phyloP scores from a whole-genome alignment of 2,329 filamentous ascomycete genomes.

The Pseudogymnoascus sp. region DNA sequence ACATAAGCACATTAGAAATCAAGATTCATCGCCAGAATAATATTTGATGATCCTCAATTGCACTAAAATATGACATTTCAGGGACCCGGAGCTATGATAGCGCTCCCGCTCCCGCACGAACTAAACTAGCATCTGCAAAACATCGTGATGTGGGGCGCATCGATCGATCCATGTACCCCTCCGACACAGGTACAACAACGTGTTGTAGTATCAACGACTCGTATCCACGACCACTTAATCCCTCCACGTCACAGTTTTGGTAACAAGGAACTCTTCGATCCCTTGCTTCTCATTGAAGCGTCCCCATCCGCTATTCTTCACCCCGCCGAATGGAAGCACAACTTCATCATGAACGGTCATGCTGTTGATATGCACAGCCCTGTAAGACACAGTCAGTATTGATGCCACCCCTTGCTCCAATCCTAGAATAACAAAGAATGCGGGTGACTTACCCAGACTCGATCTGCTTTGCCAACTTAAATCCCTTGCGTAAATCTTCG shows the following conservation, averaged over 20 bases:
- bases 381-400: conserved; percentile 12
- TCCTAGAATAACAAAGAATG: not conserved
- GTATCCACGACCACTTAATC: not conserved
- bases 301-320: conserved; percentile 41
- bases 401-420: not conserved
- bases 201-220: not conserved
- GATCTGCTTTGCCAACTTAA: conserved; percentile 11
- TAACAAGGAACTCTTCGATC: conserved; percentile 38
- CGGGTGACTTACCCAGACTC: conserved; percentile 6
- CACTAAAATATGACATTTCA: not conserved
- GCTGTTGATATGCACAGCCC: conserved; percentile 43
- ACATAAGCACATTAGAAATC: not conserved
- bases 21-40: not conserved
- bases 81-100: not conserved
- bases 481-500: conserved; percentile 20
- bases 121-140: not conserved
- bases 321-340: conserved; percentile 40
- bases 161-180: not conserved
- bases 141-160: not conserved
- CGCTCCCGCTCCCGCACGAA: not conserved
- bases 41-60: not conserved
- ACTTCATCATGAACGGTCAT: conserved; percentile 44
- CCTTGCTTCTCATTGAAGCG: conserved; percentile 39
- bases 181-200: not conserved
- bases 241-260: conserved; percentile 33